Evolutionary conservation across 495 filamentous ascomycete species (phyloP).

Genomic region (Melanomma pulvis-pyrius): DNA sequence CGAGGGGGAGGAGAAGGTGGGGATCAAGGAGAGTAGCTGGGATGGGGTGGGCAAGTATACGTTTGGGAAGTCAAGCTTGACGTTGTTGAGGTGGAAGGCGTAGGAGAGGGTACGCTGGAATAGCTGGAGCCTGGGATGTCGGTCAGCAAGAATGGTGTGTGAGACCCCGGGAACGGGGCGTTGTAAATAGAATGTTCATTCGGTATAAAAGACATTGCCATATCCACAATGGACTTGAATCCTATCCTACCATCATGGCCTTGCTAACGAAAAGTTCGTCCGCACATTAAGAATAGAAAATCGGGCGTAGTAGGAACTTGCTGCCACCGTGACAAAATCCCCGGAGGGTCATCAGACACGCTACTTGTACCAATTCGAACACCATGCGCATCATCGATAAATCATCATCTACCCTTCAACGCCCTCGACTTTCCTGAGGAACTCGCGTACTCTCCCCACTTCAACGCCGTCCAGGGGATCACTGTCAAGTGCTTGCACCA

Average conservation of each 20-base stretch:
- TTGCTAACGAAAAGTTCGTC: not conserved
- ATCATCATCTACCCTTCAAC: constrained; percentile 26
- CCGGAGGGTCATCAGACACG: not conserved
- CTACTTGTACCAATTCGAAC: not conserved
- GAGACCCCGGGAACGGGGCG: too few relatives aligned
- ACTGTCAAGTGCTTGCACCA: constrained; percentile 72
- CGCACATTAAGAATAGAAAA: not conserved
- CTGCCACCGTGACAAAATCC: not conserved
- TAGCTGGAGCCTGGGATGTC: too few relatives aligned
- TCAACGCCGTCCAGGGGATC: constrained; percentile 68
- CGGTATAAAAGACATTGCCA: not conserved
- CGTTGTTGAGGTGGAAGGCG: constrained; percentile 65
- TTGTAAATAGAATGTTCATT: too few relatives aligned
- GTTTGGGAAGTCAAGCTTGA: constrained; percentile 69
- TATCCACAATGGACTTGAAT: not conserved
- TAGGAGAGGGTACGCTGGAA: too few relatives aligned
- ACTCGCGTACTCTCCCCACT: constrained; percentile 68
- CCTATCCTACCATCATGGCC: not conserved
- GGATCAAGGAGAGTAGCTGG: constrained; percentile 63
- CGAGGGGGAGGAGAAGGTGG: constrained; percentile 62
- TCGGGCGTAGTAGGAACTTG: not conserved
- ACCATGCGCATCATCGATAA: not conserved
- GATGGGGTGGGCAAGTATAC: constrained; percentile 58
- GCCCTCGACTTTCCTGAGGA: constrained; percentile 69
- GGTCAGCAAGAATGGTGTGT: too few relatives aligned